Conservation (phyloP, 192 early-diverging fungal genomes). For the Coemansia sp. region DNA sequence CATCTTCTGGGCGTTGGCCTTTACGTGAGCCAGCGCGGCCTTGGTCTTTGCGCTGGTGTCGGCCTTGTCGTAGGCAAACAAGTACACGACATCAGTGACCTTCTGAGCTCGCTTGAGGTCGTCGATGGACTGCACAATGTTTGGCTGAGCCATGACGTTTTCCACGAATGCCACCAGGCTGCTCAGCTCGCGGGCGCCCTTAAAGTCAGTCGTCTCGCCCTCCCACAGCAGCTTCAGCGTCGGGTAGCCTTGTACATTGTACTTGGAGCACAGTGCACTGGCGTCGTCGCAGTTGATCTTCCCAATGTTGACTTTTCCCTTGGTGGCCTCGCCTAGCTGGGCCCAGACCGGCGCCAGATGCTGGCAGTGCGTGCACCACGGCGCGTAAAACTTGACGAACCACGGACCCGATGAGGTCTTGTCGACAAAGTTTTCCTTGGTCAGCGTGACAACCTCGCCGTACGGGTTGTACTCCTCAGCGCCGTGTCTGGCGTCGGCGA, state of each 20-base stretch:
- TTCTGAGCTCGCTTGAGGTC: slow-evolving; percentile 39
- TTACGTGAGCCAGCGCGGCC: slow-evolving; percentile 29
- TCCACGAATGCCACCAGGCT: slow-evolving; percentile 61
- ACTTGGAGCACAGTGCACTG: slow-evolving; percentile 62
- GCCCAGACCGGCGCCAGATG: slow-evolving; percentile 80
- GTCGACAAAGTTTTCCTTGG: slow-evolving; percentile 57
- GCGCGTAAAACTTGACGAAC: slow-evolving; percentile 90
- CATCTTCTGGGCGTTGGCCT: slow-evolving; percentile 46
- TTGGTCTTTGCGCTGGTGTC: slow-evolving; percentile 35
- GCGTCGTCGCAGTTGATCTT: slow-evolving; percentile 83
- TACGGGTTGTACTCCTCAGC: slow-evolving; percentile 47
- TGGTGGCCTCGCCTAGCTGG: slow-evolving; percentile 63
- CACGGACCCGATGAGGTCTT: slow-evolving; percentile 67
- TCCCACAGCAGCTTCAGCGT: slow-evolving; percentile 76
- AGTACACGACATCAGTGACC: slow-evolving; percentile 60
- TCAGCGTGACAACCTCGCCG: slow-evolving; percentile 64
- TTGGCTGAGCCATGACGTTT: slow-evolving; percentile 42
- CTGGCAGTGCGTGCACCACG: slow-evolving; percentile 91
- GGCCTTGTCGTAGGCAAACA: slow-evolving; percentile 58
- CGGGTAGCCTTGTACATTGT: slow-evolving; percentile 81
- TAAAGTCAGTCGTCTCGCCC: slow-evolving; percentile 42
- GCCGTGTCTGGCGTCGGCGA: neutral
- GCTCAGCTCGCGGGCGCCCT: slow-evolving; percentile 57
- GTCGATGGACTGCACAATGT: slow-evolving; percentile 39
- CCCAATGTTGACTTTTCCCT: slow-evolving; percentile 78